Evolutionary conservation across 2,329 filamentous ascomycete genomes (phyloP).

Genomic region (Arthrobotrys pseudoclavata): DNA sequence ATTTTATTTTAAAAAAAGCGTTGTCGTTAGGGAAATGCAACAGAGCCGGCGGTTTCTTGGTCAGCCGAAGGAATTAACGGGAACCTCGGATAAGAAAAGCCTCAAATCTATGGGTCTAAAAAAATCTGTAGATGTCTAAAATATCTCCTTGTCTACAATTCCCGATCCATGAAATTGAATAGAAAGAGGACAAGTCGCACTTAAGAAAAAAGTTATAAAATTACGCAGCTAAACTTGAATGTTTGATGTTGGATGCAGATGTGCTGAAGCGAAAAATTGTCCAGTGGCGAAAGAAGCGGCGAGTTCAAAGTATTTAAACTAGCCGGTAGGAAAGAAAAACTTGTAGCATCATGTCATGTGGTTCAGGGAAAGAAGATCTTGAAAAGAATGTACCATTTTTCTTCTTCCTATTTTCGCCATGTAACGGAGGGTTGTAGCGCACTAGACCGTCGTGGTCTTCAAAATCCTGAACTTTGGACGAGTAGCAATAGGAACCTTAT

Average conservation of each 20-base stretch:
- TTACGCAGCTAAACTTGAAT: conserved; percentile 1
- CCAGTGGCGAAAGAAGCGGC: neutral
- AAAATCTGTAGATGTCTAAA: neutral
- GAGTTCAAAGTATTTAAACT: conserved; percentile 45
- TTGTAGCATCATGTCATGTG: conserved; percentile 27
- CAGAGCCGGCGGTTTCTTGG: conserved; percentile 17
- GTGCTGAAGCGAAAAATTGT: neutral
- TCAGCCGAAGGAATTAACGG: conserved; percentile 5
- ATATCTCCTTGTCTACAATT: neutral
- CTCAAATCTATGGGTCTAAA: neutral
- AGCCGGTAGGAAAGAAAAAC: conserved; percentile 5
- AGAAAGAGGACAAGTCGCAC: neutral
- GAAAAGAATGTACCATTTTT: conserved; percentile 22
- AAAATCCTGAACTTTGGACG: conserved; percentile 10
- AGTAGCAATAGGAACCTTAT: conserved; percentile 25
- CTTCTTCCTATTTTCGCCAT: conserved; percentile 13
- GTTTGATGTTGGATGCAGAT: neutral
- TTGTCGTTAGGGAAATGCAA: conserved; percentile 37
- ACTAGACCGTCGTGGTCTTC: conserved; percentile 18
- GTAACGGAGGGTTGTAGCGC: conserved; percentile 7
- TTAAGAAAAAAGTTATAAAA: conserved; percentile 1
- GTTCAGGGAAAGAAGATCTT: conserved; percentile 29
- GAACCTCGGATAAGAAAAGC: conserved; percentile 15
- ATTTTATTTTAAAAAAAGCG: conserved; percentile 1
- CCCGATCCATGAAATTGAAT: neutral